phyloP scores from a whole-genome alignment of 177 flowering plant species.

The Vitis hybrid region DNA sequence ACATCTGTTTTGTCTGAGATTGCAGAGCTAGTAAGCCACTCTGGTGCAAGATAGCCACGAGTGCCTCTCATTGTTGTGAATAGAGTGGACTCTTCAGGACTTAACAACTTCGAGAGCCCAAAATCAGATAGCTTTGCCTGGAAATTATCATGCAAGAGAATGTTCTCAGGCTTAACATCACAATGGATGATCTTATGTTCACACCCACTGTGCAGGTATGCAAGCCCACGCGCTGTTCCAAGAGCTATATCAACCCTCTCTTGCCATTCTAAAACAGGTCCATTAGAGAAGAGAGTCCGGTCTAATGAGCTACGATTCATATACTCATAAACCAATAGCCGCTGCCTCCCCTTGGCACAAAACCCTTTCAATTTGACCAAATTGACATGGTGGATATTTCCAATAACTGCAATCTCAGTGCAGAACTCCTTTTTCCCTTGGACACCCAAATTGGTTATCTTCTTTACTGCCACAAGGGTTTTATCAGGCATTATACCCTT shows the following conservation, averaged over 20 bases:
- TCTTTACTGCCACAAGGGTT: slow-evolving; percentile 80
- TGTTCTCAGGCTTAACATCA: slow-evolving; percentile 93
- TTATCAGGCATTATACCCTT: slow-evolving; percentile 68
- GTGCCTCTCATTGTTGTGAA: slow-evolving; percentile 98
- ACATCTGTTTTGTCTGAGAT: slow-evolving; percentile 91
- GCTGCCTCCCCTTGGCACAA: slow-evolving; percentile 64
- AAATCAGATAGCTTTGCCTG: slow-evolving; percentile 90
- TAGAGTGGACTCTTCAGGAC: slow-evolving; percentile 63
- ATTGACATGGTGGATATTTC: slow-evolving; percentile 83
- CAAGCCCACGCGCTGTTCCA: slow-evolving; percentile 89
- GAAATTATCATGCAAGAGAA: slow-evolving; percentile 64
- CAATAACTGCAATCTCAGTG: slow-evolving; percentile 81
- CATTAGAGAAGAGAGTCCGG: slow-evolving; percentile 58
- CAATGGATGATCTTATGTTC: slow-evolving; percentile 88
- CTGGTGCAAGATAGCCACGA: slow-evolving; percentile 93
- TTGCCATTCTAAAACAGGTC: slow-evolving; percentile 80
- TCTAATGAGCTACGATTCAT: slow-evolving; percentile 92
- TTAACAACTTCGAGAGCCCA: slow-evolving; percentile 82
- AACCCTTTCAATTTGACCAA: slow-evolving; percentile 80
- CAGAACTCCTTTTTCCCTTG: slow-evolving; percentile 82
- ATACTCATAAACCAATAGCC: slow-evolving; percentile 85
- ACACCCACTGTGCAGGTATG: slow-evolving; percentile 83
- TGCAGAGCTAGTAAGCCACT: slow-evolving; percentile 88
- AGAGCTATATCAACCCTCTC: slow-evolving; percentile 79
- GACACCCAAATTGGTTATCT: slow-evolving; percentile 52